Percentiles rank a stretch among this genome's conserved stretches.
phyloP scores from a whole-genome alignment of 352 stramenopile species.

The Phytopythium montanum region DNA sequence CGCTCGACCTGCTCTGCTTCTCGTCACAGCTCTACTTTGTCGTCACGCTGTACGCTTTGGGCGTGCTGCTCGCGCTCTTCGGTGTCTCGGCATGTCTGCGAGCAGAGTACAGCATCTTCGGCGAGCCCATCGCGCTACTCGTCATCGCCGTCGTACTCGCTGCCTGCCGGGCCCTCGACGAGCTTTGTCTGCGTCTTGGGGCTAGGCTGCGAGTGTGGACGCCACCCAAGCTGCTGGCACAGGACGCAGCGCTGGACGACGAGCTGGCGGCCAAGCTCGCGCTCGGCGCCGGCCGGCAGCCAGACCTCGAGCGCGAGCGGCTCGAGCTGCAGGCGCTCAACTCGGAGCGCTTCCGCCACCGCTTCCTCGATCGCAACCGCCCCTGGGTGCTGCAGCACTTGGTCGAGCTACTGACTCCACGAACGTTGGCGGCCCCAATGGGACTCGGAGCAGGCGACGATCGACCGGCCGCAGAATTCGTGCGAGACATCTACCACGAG shows the following conservation, averaged over 20 bases:
- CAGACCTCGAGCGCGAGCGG: constrained; percentile 93
- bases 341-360: constrained; percentile 94
- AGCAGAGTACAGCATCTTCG: constrained; percentile 92
- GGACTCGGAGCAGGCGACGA: constrained; percentile 47
- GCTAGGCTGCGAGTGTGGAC: constrained; percentile 90
- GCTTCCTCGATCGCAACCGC: constrained; percentile 96
- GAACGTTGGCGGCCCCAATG: constrained; percentile 70
- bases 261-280: constrained; percentile 94
- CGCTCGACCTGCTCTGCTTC: constrained; percentile 94
- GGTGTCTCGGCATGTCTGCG: constrained; percentile 92
- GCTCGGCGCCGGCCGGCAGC: constrained; percentile 91
- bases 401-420: constrained; percentile 94
- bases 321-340: constrained; percentile 96
- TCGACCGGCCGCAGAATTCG: constrained; percentile 90
- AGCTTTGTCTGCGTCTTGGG: constrained; percentile 57
- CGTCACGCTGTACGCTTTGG: constrained; percentile 72
- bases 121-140: constrained; percentile 88
- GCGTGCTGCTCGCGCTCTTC: constrained; percentile 92
- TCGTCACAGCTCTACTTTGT: constrained; percentile 94
- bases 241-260: constrained; percentile 94
- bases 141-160: constrained; percentile 85
- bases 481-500: constrained; percentile 96
- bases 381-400: constrained; percentile 97
- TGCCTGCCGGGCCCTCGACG: constrained; percentile 66
- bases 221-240: constrained; percentile 64